These are phyloP conservation scores for Trametes villosa DNA, from an alignment of 768 basidiomycete species.

Conservation along the genomic window DNA sequence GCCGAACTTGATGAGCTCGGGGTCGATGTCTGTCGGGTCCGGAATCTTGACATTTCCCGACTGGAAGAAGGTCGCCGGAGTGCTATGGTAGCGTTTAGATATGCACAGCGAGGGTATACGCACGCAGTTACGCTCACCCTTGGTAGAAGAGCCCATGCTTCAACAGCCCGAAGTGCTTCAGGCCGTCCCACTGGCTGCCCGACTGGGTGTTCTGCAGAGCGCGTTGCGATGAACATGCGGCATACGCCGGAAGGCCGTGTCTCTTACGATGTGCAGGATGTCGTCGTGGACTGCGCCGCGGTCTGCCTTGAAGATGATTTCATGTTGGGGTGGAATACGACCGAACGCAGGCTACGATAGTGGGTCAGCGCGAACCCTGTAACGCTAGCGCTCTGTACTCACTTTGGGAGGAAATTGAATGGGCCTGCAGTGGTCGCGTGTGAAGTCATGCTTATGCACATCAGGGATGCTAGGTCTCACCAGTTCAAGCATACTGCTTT, in stretches of 20 bases:
- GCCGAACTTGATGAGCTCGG: slow-evolving; percentile 53
- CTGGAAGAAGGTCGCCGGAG: slow-evolving; percentile 46
- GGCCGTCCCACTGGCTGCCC: slow-evolving; percentile 71
- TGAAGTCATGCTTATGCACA: neutral
- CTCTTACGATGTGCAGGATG: slow-evolving; percentile 29
- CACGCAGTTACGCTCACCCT: slow-evolving; percentile 42
- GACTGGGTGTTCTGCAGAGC: slow-evolving; percentile 69
- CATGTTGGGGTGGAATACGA: slow-evolving; percentile 56
- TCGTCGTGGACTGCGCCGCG: slow-evolving; percentile 34
- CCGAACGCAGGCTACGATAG: slow-evolving; percentile 55
- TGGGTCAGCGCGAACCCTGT: neutral
- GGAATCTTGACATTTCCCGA: slow-evolving; percentile 51
- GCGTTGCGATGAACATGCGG: neutral
- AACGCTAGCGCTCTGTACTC: neutral
- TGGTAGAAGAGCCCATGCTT: slow-evolving; percentile 65
- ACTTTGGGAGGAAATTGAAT: slow-evolving; percentile 70
- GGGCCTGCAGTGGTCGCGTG: slow-evolving; percentile 48
- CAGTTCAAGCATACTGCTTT: slow-evolving; percentile 64
- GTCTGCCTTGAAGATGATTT: slow-evolving; percentile 39
- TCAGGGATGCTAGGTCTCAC: slow-evolving; percentile 39
- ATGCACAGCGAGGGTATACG: neutral
- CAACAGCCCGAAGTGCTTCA: slow-evolving; percentile 59
- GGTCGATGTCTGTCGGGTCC: slow-evolving; percentile 54
- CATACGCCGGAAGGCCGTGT: neutral
- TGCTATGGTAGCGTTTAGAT: slow-evolving; percentile 37